A percentile compares a stretch with the other conserved stretches of the same genome.
phyloP scores from a whole-genome alignment of 352 stramenopile species.

The Globisporangium perplexum region DNA sequence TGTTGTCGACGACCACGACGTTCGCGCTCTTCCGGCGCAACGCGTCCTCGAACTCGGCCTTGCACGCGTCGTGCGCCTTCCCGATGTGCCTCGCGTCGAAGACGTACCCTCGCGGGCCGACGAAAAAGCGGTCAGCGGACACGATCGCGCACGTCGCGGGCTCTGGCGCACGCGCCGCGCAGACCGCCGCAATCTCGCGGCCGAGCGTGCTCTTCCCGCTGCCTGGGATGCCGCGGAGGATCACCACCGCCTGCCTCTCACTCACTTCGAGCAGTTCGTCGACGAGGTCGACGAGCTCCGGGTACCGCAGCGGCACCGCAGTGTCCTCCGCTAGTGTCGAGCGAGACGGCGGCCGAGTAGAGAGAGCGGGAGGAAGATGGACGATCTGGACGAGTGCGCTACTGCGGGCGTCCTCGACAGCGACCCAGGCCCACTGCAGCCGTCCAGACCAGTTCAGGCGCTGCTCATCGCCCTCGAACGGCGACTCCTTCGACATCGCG shows the following conservation, averaged over 20 bases:
- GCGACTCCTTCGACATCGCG: not conserved
- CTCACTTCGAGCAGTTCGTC: constrained; percentile 25
- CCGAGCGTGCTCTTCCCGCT: constrained; percentile 66
- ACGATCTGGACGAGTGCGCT: constrained; percentile 16
- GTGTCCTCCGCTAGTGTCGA: not conserved
- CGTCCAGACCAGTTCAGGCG: constrained; percentile 11
- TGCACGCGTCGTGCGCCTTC: constrained; percentile 42
- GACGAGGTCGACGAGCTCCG: constrained; percentile 25
- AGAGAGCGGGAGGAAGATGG: constrained; percentile 11
- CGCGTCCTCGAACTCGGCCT: constrained; percentile 30
- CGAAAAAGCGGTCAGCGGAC: constrained; percentile 67
- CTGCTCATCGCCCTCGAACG: not conserved
- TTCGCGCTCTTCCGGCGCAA: constrained; percentile 13
- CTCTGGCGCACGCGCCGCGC: constrained; percentile 9
- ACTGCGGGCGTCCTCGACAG: constrained; percentile 3
- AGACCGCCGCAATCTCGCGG: constrained; percentile 35
- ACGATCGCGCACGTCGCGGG: constrained; percentile 22
- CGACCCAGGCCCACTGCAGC: constrained; percentile 7
- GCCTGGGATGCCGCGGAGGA: constrained; percentile 64
- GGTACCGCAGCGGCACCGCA: constrained; percentile 18
- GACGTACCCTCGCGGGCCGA: constrained; percentile 51
- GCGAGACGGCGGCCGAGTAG: not conserved
- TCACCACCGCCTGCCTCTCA: constrained; percentile 33
- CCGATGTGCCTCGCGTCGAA: constrained; percentile 51
- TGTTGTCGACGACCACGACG: constrained; percentile 73